A percentile compares a stretch with the other conserved stretches of the same genome.
These are phyloP conservation scores for Chaetomium globosum DNA, from an alignment of 2,329 filamentous ascomycete species.

Conservation along the genomic window DNA sequence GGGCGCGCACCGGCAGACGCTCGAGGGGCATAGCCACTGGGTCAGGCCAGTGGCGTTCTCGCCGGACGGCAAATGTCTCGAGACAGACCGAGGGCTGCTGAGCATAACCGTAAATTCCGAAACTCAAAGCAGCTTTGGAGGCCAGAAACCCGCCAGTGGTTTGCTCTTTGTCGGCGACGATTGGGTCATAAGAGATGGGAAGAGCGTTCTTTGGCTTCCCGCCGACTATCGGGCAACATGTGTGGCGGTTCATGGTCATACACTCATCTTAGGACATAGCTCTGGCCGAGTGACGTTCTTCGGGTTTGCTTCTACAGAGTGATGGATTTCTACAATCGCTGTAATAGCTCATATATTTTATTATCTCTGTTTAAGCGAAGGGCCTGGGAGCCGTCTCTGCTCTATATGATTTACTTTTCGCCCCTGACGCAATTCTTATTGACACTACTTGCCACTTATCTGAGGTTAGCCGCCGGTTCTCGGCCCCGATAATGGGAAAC, in stretches of 20 bases:
- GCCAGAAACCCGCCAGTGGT: too few species aligned
- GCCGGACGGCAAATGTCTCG: too few species aligned
- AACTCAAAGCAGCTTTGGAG: too few species aligned
- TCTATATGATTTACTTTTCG: slow-evolving; percentile 22
- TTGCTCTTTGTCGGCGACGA: too few species aligned
- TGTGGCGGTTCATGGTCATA: slow-evolving; percentile 10
- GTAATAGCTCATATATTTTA: slow-evolving; percentile 5
- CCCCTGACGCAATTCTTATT: slow-evolving; percentile 8
- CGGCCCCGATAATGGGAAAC: slow-evolving; percentile 1
- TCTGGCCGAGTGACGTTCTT: slow-evolving; percentile 20
- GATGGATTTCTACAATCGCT: slow-evolving; percentile 19
- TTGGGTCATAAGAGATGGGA: too few species aligned
- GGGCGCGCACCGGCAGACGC: too few species aligned
- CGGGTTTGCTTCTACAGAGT: slow-evolving; percentile 16
- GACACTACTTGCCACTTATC: slow-evolving; percentile 15
- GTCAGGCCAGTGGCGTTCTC: too few species aligned
- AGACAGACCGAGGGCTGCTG: too few species aligned
- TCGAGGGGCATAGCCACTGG: too few species aligned
- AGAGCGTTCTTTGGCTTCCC: too few species aligned
- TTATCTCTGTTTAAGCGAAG: slow-evolving; percentile 18
- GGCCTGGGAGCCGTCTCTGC: slow-evolving; percentile 21
- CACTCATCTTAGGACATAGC: slow-evolving; percentile 15
- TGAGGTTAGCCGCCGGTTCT: slow-evolving; percentile 10
- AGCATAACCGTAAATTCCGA: too few species aligned
- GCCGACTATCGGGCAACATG: too few species aligned